Base-by-base conservation (phyloP, 768 basidiomycete species). In the Cyclocybe cylindracea region DNA sequence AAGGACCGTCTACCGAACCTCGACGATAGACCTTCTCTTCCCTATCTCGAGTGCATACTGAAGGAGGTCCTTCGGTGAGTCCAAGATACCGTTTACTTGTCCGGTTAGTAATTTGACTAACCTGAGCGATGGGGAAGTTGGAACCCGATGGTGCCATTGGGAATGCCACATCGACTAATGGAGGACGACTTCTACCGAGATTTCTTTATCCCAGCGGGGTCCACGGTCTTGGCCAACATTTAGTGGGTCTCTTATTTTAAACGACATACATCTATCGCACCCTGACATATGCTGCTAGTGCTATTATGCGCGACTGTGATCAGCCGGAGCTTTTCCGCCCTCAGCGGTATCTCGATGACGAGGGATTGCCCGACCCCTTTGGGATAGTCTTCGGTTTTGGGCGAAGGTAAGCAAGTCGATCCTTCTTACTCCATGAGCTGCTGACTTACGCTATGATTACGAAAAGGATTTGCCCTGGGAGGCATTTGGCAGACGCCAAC, bases 341-440 rank as follows among this genome's bases (percentile, higher is more conserved):
- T 3, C 77, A 82, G 39, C 73, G 83, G 46, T 80, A 78, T 61
- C 51, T 76, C 44, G 67, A 73, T 7, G 67, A 72, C 42, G 59
- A 66, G 14, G 56, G 63, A 37, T 65, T 74, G 33, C 69, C 70
- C 14, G 76, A 82, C 62, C 79, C 82, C 32, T 67, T 73, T 32
- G 73, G 75, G 34, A 60, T 79, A 35, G 70, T 80, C 14, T 85
- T 83, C 57, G 83, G 82, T 7, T 85, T 85, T 64, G 83, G 83
- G 31, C 70, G 82, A 48, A 69, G 80, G 78, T 79, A 51, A 64
- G 67, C 47, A 24, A 41, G 35, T 5, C 11, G 46, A 35, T 31
- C 44, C 24, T 42, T 39, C 51, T 52, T 48, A 34, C 31, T 18
- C 7, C 18, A 8, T 43, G 11, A 18, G 10, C 11, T 33, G 13